Evolutionary conservation across 2,329 filamentous ascomycete genomes (phyloP), one percentile per base, ranked within the genome.

Genomic region (Colletotrichum lindemuthianum): DNA sequence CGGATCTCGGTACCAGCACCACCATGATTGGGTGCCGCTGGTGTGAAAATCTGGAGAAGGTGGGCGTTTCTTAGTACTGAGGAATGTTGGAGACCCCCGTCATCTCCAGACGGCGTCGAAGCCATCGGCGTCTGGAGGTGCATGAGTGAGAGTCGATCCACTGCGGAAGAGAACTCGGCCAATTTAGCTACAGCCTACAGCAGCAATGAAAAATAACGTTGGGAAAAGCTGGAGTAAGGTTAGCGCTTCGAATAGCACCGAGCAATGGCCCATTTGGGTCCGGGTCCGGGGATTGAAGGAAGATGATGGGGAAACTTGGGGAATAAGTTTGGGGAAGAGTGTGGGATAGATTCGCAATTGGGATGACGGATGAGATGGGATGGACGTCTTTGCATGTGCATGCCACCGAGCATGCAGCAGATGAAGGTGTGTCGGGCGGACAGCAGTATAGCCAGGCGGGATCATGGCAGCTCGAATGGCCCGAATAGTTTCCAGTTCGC

Each of bases 211-310:
- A 24, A 24, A 24, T 2, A 24, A 24, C 24, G 24, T 24, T 24
- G 24, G 40, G 57, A 53, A 39, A 37, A 67, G 39, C 41, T 51
- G 57, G 54, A 63, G 50, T 47, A 48, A 54, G 24, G 59, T 57
- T 66, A 70, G 69, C 67, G 68, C 63, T 53, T 61, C 39, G 47
- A 73, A 67, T 72, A 72, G 68, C 67, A 70, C 72, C 70, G 71
- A 71, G 70, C 55, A 71, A 70, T 71, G 65, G 70, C 67, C 71
- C 70, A 69, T 69, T 66, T 59, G 64, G 68, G 49, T 61, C 34
- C 67, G 63, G 68, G 66, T 39, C 58, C 40, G 55, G 59, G 63
- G 63, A 54, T 63, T 60, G 61, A 37, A 55, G 54, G 56, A 59
- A 40, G 32, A 15, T 50, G 36, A 60, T 47, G 65, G 64, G 64